phyloP scores from a whole-genome alignment of 2,329 filamentous ascomycete genomes.

The Aschersonia sp. region DNA sequence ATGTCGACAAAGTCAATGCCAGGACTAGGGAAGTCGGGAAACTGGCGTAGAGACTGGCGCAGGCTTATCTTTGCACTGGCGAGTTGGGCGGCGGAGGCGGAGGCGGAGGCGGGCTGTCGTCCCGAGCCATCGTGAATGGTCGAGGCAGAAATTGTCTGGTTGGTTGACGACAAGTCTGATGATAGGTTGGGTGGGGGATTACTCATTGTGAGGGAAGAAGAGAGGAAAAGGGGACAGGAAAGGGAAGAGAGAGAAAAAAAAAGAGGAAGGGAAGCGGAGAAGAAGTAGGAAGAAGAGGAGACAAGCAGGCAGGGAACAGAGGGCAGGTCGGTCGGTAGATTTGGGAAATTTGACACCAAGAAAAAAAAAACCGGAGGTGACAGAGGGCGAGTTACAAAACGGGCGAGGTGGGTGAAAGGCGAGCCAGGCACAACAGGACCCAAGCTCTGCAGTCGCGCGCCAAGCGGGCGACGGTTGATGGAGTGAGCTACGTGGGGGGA shows the following conservation, averaged over 20 bases:
- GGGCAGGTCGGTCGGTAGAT: conserved; percentile 1
- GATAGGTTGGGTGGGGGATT: conserved; percentile 11
- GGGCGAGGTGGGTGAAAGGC: conserved; percentile 8
- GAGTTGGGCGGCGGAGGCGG: conserved; percentile 50
- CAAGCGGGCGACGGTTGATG: no score
- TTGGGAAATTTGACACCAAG: neutral
- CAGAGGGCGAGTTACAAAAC: conserved; percentile 10
- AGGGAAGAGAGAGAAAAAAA: conserved; percentile 9
- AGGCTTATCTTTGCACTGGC: conserved; percentile 57
- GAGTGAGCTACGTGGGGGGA: no score
- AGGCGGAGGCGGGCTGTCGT: conserved; percentile 47
- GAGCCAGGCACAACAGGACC: neutral
- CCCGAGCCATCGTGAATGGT: conserved; percentile 41
- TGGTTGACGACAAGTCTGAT: conserved; percentile 8
- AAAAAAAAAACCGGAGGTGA: conserved; percentile 5
- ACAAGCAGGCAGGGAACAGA: conserved; percentile 13
- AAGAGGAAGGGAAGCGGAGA: conserved; percentile 11
- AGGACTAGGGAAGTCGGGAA: conserved; percentile 79
- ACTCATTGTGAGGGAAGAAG: conserved; percentile 19
- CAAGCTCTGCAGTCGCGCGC: neutral
- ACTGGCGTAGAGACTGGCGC: conserved; percentile 62
- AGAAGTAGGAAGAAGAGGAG: conserved; percentile 11
- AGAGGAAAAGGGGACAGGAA: conserved; percentile 11
- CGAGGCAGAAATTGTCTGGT: conserved; percentile 13
- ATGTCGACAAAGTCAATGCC: conserved; percentile 98